These are phyloP conservation scores for Candida bentonensis DNA, from an alignment of 805 yeast species.

Conservation along the genomic window DNA sequence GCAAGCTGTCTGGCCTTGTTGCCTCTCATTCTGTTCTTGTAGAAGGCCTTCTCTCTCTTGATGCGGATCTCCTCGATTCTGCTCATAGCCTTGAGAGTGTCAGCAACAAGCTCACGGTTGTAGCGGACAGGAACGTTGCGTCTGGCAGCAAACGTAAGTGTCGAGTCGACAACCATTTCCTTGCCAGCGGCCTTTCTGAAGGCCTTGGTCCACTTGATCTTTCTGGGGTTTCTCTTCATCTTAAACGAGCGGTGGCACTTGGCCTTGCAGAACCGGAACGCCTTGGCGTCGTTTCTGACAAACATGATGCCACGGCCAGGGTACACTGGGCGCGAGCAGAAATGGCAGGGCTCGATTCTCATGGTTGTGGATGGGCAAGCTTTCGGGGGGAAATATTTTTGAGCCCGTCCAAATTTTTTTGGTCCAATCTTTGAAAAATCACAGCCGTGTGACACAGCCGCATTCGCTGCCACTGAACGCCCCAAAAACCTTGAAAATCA, in stretches of 20 bases:
- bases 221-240: slow-evolving; percentile 97
- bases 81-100: slow-evolving; percentile 89
- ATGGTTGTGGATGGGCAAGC: slow-evolving; percentile 10
- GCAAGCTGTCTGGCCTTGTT: slow-evolving; percentile 78
- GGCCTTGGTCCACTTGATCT: slow-evolving; percentile 96
- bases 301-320: slow-evolving; percentile 94
- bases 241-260: slow-evolving; percentile 96
- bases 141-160: slow-evolving; percentile 91
- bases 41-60: slow-evolving; percentile 96
- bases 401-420: too few relatives aligned
- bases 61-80: slow-evolving; percentile 92
- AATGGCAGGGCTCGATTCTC: slow-evolving; percentile 60
- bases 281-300: slow-evolving; percentile 96
- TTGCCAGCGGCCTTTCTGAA: slow-evolving; percentile 98
- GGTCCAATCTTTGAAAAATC: too few relatives aligned
- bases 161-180: slow-evolving; percentile 93
- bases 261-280: slow-evolving; percentile 92
- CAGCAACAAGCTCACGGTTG: slow-evolving; percentile 89
- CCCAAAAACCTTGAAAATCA: too few relatives aligned
- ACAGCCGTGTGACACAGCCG: too few relatives aligned
- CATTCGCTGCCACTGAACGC: too few relatives aligned
- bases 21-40: slow-evolving; percentile 98
- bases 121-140: slow-evolving; percentile 97
- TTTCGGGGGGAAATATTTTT: too few relatives aligned
- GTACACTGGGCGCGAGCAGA: slow-evolving; percentile 94